Evolutionary conservation across 257 asterid species (phyloP).

Genomic region (Solanum rostratum): DNA sequence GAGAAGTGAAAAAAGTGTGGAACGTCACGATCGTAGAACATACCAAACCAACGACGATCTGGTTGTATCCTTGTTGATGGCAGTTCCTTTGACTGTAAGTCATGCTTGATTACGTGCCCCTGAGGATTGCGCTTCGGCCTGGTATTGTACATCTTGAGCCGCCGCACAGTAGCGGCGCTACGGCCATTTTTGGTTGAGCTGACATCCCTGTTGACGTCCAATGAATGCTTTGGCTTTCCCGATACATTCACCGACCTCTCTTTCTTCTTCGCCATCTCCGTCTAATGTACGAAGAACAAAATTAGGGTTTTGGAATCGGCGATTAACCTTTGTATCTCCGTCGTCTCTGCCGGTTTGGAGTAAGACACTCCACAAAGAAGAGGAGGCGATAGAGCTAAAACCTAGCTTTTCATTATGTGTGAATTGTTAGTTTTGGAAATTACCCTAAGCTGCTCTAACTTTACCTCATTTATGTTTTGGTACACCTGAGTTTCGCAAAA

Average conservation of each 20-base stretch:
- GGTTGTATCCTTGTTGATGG: conserved; percentile 92
- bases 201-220: conserved; percentile 53
- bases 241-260: conserved; percentile 79
- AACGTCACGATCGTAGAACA: background rate
- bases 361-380: background rate
- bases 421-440: background rate
- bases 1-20: background rate
- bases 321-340: background rate
- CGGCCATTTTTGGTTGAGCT: conserved; percentile 35
- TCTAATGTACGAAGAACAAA: background rate
- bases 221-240: conserved; percentile 91
- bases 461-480: background rate
- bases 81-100: conserved; percentile 79
- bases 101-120: conserved; percentile 60
- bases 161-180: conserved; percentile 85
- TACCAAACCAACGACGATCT: conserved; percentile 93
- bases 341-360: background rate
- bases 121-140: conserved; percentile 47
- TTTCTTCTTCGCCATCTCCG: conserved; percentile 55
- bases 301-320: background rate
- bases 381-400: background rate
- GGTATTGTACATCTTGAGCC: conserved; percentile 83
- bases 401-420: background rate
- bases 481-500: too few species aligned
- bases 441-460: background rate